phyloP scores from a whole-genome alignment of 345 rosid species.

The Rhodomyrtus tomentosa region DNA sequence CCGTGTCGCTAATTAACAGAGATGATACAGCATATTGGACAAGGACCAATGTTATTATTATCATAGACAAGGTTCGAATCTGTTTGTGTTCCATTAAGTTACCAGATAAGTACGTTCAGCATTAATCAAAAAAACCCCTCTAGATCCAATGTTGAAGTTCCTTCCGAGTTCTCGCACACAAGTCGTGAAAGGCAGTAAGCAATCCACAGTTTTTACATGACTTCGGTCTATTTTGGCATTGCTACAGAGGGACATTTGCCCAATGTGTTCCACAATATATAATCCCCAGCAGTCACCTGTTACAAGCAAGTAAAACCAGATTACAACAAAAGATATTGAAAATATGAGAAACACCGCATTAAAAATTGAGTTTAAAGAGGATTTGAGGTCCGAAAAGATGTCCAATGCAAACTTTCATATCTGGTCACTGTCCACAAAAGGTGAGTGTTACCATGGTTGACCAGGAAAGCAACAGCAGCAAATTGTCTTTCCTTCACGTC shows the following conservation, averaged over 20 bases:
- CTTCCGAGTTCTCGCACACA: not conserved
- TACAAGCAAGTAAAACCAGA: not conserved
- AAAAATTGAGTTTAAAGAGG: not conserved
- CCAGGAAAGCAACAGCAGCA: not conserved
- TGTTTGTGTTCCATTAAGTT: not conserved
- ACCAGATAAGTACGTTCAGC: not conserved
- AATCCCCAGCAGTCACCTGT: conserved; percentile 80
- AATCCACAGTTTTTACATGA: not conserved
- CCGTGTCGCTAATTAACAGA: not conserved
- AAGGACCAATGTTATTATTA: not conserved
- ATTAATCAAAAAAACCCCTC: not conserved
- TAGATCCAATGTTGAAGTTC: not conserved
- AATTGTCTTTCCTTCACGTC: not conserved
- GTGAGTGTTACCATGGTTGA: not conserved
- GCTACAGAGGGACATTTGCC: conserved; percentile 75
- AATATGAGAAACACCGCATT: not conserved
- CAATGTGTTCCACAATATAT: conserved; percentile 88
- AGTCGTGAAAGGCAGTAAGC: not conserved
- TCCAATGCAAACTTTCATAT: not conserved
- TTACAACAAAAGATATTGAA: not conserved
- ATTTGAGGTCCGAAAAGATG: not conserved
- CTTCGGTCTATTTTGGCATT: conserved; percentile 5
- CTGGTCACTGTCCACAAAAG: not conserved
- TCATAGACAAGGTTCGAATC: not conserved
- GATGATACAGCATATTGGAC: not conserved